Percentiles rank a stretch among this genome's conserved stretches.
phyloP scores from a whole-genome alignment of 257 asterid species.

The Solanum ossicruentum region DNA sequence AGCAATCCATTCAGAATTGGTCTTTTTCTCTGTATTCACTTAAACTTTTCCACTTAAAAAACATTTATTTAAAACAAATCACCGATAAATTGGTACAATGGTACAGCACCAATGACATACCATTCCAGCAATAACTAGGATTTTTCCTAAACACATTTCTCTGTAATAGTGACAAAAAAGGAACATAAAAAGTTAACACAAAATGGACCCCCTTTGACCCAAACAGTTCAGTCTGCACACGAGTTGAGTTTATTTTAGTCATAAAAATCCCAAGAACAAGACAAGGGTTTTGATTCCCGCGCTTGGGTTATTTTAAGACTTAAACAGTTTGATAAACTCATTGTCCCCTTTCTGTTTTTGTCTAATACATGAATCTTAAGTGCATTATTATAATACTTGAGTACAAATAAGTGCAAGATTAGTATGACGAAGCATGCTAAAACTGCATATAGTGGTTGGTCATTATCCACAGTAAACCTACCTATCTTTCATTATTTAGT shows the following conservation, averaged over 20 bases:
- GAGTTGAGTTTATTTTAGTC: constrained; percentile 13
- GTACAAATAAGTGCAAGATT: not conserved
- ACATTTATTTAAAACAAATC: constrained; percentile 6
- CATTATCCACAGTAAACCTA: constrained; percentile 16
- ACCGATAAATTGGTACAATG: constrained; percentile 9
- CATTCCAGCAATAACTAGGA: not conserved
- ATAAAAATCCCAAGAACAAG: constrained; percentile 15
- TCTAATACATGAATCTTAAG: constrained; percentile 8
- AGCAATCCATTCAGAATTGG: constrained; percentile 5
- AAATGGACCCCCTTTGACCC: constrained; percentile 21
- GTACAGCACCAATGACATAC: not conserved
- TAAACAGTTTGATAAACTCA: constrained; percentile 2
- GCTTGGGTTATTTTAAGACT: constrained; percentile 6
- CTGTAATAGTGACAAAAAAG: not conserved
- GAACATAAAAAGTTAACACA: not conserved
- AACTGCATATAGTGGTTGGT: constrained; percentile 6
- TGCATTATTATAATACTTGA: not conserved
- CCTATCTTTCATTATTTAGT: constrained; percentile 10
- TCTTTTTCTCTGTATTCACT: not conserved
- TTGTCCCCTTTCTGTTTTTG: not conserved
- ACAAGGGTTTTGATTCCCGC: constrained; percentile 32
- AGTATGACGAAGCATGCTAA: not conserved
- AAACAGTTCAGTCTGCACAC: constrained; percentile 30
- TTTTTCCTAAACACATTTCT: not conserved
- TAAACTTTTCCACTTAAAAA: not conserved